These are phyloP conservation scores for Globisporangium nunn DNA, from an alignment of 352 stramenopile species.

Conservation along the genomic window DNA sequence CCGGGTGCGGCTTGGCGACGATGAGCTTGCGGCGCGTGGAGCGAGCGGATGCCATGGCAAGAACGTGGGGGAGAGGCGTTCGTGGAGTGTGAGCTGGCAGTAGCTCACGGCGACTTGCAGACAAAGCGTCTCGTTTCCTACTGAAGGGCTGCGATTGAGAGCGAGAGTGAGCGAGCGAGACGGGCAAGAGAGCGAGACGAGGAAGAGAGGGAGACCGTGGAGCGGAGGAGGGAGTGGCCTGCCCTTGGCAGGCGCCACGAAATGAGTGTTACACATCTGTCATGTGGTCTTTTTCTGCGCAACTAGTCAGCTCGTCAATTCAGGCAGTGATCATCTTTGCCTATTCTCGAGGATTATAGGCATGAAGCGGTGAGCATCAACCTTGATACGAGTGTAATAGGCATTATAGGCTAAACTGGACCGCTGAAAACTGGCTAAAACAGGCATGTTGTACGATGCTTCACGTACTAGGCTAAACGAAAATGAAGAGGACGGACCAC, in stretches of 20 bases:
- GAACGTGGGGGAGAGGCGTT: background rate
- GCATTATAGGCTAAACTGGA: no score
- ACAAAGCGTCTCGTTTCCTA: conserved; percentile 9
- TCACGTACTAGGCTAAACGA: no score
- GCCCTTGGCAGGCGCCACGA: no score
- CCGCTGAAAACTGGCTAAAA: no score
- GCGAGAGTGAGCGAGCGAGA: no score
- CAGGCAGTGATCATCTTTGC: no score
- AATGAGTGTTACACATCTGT: background rate
- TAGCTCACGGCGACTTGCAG: conserved; percentile 3
- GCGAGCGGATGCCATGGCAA: conserved; percentile 5
- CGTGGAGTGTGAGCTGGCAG: background rate
- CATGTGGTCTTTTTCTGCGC: background rate
- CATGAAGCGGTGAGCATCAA: no score
- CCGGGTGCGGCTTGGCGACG: conserved; percentile 7
- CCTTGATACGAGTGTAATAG: no score
- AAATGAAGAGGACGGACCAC: no score
- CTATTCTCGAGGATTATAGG: no score
- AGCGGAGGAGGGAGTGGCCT: no score
- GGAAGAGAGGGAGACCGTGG: background rate
- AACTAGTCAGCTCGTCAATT: background rate
- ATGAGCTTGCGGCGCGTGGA: conserved; percentile 16
- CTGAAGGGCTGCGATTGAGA: conserved; percentile 1
- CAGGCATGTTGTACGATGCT: no score
- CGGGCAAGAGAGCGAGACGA: background rate